Evolutionary conservation across 1,284 basidiomycete species (phyloP), one percentile per base, ranked within the genome.

Genomic region (Gomphus sp.): DNA sequence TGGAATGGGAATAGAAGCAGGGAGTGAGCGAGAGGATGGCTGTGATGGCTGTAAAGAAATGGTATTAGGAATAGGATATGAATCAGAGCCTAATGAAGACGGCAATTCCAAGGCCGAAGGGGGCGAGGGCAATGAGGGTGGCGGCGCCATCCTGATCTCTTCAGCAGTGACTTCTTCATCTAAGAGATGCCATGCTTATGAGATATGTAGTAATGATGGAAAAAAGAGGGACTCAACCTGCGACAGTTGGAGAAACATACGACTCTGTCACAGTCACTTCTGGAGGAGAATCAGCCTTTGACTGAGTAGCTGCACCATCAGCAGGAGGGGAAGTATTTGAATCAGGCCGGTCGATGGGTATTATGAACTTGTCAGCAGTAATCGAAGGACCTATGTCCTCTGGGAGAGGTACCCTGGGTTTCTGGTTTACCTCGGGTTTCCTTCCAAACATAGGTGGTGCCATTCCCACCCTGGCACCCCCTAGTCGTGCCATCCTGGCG

Each of bases 401-500:
- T 47, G 56, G 58, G 41, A 64, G 57, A 28, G 64, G 56, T 53
- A 58, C 56, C 53, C 66, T 62, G 34, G 64, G 62, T 48, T 66
- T 65, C 47, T 66, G 61, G 41, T 77, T 83, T 65, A 70, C 70
- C 56, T 66, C 69, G 14, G 82, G 79, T 65, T 82, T 81, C 64
- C 73, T 76, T 9, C 80, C 82, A 71, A 87, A 82, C 54, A 85
- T 73, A 45, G 36, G 52, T 36, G 84, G 82, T 0, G 73, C 80
- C 85, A 91, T 87, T 3, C 93, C 92, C 43, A 95, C 80, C 62
- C 89, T 81, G 48, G 91, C 84, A 41, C 91, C 93, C 34, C 91
- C 93, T 11, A 93, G 79, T 64, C 87, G 85, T 59, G 90, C 93
- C 91, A 95, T 93, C 59, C 91, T 80, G 34, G 88, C 91, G 34